Base-by-base conservation (phyloP, 2,329 filamentous ascomycete genomes). In the Fusarium sambucinum region DNA sequence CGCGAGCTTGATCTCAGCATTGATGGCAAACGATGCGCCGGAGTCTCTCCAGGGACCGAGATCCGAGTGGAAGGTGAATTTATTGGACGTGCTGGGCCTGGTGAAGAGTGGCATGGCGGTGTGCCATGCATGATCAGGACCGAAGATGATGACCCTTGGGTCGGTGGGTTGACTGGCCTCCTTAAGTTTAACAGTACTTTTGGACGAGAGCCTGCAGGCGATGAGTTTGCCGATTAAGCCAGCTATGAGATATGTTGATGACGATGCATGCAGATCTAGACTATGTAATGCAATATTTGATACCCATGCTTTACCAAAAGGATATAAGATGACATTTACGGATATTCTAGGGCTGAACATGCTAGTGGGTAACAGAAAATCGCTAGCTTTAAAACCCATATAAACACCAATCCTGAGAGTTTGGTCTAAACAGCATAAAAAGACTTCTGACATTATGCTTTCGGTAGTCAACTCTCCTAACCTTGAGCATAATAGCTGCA, bases 121-220 rank as follows among this genome's bases (percentile, higher is more conserved):
- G 94, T 98, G 16, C 96, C 96, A 4, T 97, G 94, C 76, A 92
- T 98, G 32, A 96, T 97, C 75, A 85, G 94, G 45, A 80, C 82
- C 3, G 87, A 90, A 66, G 87, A 90, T 45, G 93, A 97, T 74
- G 95, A 98, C 78, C 93, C 95, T 19, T 99, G 96, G 96, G 95
- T 99, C 4, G 95, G 95, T 1, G 95, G 96, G 0, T 80, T 99
- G 75, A 99, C 97, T 76, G 93, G 93, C 12, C 77, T 98, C 74
- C 81, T 99, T 72, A 99, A 99, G 82, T 99, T 98, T 78, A 99
- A 99, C 78, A 93, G 97, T 80, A 94, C 95, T 0, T 98, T 98
- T 83, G 96, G 96, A 29, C 71, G 78, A 61, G 78, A 79, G 30
- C 73, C 77, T 21, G 65, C 71, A 3, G 76, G 71, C 6, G 76